A percentile compares a stretch with the other conserved stretches of the same genome.
Conservation (phyloP, 208 protist species). For the Trypanosoma avium region DNA sequence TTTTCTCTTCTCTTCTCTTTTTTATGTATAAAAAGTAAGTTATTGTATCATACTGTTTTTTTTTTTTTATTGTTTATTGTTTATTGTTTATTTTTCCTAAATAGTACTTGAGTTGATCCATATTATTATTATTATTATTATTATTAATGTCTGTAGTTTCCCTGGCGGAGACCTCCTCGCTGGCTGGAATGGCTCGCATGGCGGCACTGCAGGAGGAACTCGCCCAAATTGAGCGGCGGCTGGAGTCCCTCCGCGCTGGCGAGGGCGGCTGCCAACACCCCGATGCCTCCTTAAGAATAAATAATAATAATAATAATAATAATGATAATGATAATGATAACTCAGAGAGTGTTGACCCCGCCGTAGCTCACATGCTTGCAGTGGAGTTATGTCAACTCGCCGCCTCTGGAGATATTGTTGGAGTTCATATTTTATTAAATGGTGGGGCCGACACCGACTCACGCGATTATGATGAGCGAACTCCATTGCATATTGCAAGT, state of each 20-base stretch:
- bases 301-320: background rate
- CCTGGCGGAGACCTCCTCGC: constrained; percentile 29
- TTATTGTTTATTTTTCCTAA: too few species aligned
- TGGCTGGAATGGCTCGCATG: constrained; percentile 72
- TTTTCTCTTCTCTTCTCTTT: too few species aligned
- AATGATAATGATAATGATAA: constrained; percentile 1
- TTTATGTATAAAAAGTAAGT: too few species aligned
- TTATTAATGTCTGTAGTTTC: background rate
- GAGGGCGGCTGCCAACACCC: too few species aligned
- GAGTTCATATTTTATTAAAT: constrained; percentile 66
- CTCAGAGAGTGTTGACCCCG: constrained; percentile 46
- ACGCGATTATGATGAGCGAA: constrained; percentile 77
- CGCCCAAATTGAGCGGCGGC: constrained; percentile 60
- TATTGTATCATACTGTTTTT: too few species aligned
- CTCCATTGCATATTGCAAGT: constrained; percentile 80
- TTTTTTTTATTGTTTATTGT: too few species aligned
- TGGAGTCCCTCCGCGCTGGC: constrained; percentile 6
- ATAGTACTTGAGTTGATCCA: too few species aligned
- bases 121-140: background rate
- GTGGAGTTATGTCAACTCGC: constrained; percentile 81
- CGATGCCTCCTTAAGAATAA: constrained; percentile 21
- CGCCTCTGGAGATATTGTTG: constrained; percentile 62
- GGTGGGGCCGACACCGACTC: constrained; percentile 76
- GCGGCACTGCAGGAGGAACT: constrained; percentile 76
- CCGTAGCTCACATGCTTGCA: constrained; percentile 66